Evolutionary conservation across 306 rosid genomes (phyloP).

Genomic region (Trifolium dubium): DNA sequence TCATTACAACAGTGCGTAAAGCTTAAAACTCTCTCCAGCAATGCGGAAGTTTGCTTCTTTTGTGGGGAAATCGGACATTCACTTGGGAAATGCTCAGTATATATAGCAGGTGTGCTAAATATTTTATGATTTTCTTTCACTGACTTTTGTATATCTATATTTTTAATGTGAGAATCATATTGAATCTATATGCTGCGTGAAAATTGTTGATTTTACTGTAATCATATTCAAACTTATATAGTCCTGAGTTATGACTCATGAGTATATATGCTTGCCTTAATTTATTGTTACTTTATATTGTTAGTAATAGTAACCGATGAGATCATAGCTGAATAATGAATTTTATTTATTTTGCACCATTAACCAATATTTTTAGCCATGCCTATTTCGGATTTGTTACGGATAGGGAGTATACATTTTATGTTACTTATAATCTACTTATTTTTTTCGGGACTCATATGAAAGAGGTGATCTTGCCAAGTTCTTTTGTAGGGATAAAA

Average conservation of each 20-base stretch:
- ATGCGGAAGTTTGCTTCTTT: conserved; percentile 68
- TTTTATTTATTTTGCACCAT: conserved; percentile 8
- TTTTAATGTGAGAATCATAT: conserved; percentile 9
- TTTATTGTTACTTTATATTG: conserved; percentile 12
- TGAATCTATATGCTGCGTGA: conserved; percentile 19
- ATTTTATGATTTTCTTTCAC: conserved; percentile 7
- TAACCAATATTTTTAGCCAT: conserved; percentile 1
- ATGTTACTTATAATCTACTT: not conserved
- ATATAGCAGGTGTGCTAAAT: conserved; percentile 62
- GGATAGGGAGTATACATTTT: not conserved
- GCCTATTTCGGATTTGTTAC: conserved; percentile 8
- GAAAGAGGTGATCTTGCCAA: conserved; percentile 10
- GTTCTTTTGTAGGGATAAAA: not conserved
- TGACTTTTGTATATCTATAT: not conserved
- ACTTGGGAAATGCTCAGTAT: conserved; percentile 58
- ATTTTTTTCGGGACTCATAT: conserved; percentile 16
- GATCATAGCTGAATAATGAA: conserved; percentile 28
- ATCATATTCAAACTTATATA: conserved; percentile 23
- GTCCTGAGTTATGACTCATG: not conserved
- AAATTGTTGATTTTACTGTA: conserved; percentile 12
- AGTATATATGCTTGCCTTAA: conserved; percentile 20
- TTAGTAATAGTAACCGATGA: conserved; percentile 18
- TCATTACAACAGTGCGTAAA: conserved; percentile 50
- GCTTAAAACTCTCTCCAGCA: conserved; percentile 33
- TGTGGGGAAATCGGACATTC: conserved; percentile 80